Evolutionary conservation across 768 basidiomycete genomes (phyloP).

Genomic region (Pholiota conissans): DNA sequence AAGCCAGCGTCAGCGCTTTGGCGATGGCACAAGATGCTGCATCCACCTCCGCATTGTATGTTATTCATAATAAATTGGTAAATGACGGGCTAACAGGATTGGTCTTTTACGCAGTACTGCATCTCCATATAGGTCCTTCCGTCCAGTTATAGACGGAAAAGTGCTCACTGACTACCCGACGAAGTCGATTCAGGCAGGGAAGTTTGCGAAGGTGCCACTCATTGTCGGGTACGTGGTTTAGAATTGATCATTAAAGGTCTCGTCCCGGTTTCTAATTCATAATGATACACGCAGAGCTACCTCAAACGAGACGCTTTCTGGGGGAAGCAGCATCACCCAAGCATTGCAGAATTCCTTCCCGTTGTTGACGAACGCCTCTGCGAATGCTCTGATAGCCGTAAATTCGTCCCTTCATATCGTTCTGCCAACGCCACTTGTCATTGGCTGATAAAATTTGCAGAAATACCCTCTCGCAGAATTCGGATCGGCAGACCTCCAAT

Average conservation of each 20-base stretch:
- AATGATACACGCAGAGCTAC: slow-evolving; percentile 41
- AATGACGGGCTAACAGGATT: no score
- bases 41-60: slow-evolving; percentile 40
- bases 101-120: slow-evolving; percentile 26
- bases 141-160: slow-evolving; percentile 55
- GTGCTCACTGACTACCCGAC: slow-evolving; percentile 53
- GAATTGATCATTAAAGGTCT: no score
- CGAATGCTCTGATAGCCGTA: slow-evolving; percentile 28
- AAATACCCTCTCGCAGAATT: slow-evolving; percentile 45
- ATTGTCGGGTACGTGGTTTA: slow-evolving; percentile 60
- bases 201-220: slow-evolving; percentile 51
- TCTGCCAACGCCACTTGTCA: background rate
- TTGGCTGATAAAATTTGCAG: slow-evolving; percentile 13
- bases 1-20: slow-evolving; percentile 49
- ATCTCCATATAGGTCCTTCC: slow-evolving; percentile 47
- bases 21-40: slow-evolving; percentile 56
- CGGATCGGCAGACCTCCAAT: slow-evolving; percentile 38
- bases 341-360: slow-evolving; percentile 46
- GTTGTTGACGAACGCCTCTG: slow-evolving; percentile 29
- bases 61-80: no score
- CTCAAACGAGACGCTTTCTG: slow-evolving; percentile 57
- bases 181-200: slow-evolving; percentile 39
- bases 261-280: no score
- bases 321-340: slow-evolving; percentile 35
- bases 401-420: slow-evolving; percentile 31